Percentiles rank a stretch among this genome's conserved stretches.
Conservation (phyloP, 2,329 filamentous ascomycete genomes). For the Ceratocystis variospora region DNA sequence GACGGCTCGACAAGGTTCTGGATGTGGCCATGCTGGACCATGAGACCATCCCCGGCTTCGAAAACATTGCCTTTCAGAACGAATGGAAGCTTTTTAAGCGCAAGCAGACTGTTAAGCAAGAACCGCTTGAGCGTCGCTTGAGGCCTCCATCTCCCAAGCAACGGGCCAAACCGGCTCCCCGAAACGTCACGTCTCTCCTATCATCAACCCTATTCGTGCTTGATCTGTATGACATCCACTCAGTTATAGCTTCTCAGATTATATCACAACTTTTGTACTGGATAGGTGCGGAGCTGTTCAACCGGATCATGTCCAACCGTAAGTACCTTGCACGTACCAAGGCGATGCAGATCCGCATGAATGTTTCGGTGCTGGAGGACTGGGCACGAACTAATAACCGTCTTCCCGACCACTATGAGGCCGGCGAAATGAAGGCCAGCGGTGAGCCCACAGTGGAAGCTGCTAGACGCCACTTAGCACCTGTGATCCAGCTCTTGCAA, state of each 20-base stretch:
- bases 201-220: slow-evolving; percentile 94
- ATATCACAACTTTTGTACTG: slow-evolving; percentile 89
- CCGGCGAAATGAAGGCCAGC: slow-evolving; percentile 69
- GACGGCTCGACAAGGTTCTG: slow-evolving; percentile 88
- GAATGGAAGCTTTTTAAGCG: slow-evolving; percentile 96
- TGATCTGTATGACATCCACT: slow-evolving; percentile 97
- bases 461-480: slow-evolving; percentile 69
- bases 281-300: slow-evolving; percentile 92
- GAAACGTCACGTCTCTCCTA: slow-evolving; percentile 88
- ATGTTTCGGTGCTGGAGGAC: slow-evolving; percentile 85
- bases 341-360: slow-evolving; percentile 99
- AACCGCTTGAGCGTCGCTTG: slow-evolving; percentile 80
- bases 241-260: slow-evolving; percentile 85
- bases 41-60: slow-evolving; percentile 93
- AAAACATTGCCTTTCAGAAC: slow-evolving; percentile 92
- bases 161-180: slow-evolving; percentile 77
- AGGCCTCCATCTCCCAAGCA: slow-evolving; percentile 88
- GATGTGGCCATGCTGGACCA: slow-evolving; percentile 92
- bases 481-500: slow-evolving; percentile 84
- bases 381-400: slow-evolving; percentile 92
- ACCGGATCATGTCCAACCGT: slow-evolving; percentile 90
- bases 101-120: slow-evolving; percentile 78
- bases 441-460: slow-evolving; percentile 81
- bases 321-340: slow-evolving; percentile 93
- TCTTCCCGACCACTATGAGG: slow-evolving; percentile 88